Base-by-base conservation (phyloP, 768 basidiomycete species). In the Pulveroboletus sp. region DNA sequence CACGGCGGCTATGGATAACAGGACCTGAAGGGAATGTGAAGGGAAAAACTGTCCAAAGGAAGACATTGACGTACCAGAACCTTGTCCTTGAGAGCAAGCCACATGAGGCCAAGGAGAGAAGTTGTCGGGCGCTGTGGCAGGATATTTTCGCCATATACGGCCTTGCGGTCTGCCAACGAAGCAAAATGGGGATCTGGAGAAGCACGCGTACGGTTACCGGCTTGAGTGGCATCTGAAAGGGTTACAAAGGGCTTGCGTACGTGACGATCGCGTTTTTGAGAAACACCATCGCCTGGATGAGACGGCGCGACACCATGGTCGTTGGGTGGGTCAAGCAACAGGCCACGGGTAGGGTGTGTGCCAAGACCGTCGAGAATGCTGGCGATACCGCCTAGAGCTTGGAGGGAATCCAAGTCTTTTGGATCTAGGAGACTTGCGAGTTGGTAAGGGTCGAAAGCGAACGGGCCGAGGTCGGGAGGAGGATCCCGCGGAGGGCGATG, bases 401-500 rank as follows among this genome's bases (percentile, higher is more conserved):
- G 72, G 27, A 99, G 77, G 13, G 75, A 64, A 3, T 84, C 77
- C 11, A 94, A 54, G 53, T 74, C 85, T 70, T 97, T 97, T 9
- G 94, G 93, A 63, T 98, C 94, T 32, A 98, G 82, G 45, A 97
- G 78, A 51, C 82, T 80, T 1, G 94, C 94, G 14, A 97, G 82
- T 42, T 77, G 72, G 51, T 76, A 79, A 0, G 94, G 90, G 47
- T 82, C 83, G 60, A 84, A 84, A 11, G 61, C 64, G 67, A 95
- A 97, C 0, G 91, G 90, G 1, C 78, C 67, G 1, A 85, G 80
- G 63, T 94, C 78, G 33, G 72, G 69, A 5, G 52, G 58, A 16
- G 68, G 62, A 52, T 79, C 76, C 52, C 75, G 72, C 7, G 59
- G 50, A 24, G 67, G 51, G 23, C 69, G 66, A 8, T 68, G 14